Base-by-base conservation (phyloP, 164 flowering plant genomes). In the Annona squamosa region DNA sequence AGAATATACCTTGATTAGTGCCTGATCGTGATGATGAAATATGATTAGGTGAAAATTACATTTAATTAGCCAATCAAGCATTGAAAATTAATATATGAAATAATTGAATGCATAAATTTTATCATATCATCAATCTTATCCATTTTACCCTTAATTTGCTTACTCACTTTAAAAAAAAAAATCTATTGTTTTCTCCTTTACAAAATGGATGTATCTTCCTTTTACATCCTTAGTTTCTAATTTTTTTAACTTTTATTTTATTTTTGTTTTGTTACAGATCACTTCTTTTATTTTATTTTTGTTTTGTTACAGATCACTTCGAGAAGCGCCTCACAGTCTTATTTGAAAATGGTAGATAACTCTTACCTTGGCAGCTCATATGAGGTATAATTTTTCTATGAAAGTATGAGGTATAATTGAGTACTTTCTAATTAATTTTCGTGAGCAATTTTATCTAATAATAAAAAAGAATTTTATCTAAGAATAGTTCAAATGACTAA, bases 331-430 rank as follows among this genome's bases (percentile, higher is more conserved):
- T 87, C 90, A 4, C 85, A 76, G 71, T 71, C 83, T 76, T 90
- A 90, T 83, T 72, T 90, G 68, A 71, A 78, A 47, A 86, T 83
- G 85, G 88, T 89, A 80, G 93, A 89, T 19, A 82, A 79, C 42
- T 89, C 91, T 67, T 78, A 78, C 75, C 84, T 90, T 37, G 83
- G 89, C 46, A 84, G 81, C 78, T 86, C 83, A 16, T 83, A 83
- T 67, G 88, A 84, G 89, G 93, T 88, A 57, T 69, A 73, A 16
- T 3, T 65, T 1, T 26, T 26, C 37, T 26, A 26, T 26, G 1
- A 26, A 26, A 26, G 37, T 26, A 26, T 26, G 37, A 26, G 37
- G 37, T 26, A 26, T 26, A 26, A 26, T 26, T 26, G 37, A 26
- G 37, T 26, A 26, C 37, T 26, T 26, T 26, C 37, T 26, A 26